Percentiles rank a stretch among this genome's conserved stretches.
Conservation (phyloP, 2,329 filamentous ascomycete genomes). For the Chaetomiaceae sp. region DNA sequence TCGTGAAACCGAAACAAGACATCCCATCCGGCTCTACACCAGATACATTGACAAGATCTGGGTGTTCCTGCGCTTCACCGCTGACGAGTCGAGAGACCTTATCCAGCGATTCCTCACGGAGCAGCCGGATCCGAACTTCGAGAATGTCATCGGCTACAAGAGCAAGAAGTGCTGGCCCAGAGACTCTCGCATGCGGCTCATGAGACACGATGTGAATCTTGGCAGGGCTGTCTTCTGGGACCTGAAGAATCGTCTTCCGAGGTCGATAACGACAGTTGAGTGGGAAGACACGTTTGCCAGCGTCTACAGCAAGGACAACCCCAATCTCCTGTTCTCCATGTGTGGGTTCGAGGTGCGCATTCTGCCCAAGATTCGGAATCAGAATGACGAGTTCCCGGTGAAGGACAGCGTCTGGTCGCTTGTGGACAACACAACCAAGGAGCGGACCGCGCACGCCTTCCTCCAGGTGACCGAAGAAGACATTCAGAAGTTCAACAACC, state of each 20-base stretch:
- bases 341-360: constrained; percentile 96
- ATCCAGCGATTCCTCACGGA: constrained; percentile 98
- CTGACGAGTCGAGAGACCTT: constrained; percentile 89
- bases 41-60: constrained; percentile 98
- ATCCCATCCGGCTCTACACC: constrained; percentile 96
- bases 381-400: constrained; percentile 92
- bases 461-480: constrained; percentile 97
- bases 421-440: constrained; percentile 93
- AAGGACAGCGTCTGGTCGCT: constrained; percentile 99
- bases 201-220: constrained; percentile 97
- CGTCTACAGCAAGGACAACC: constrained; percentile 96
- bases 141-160: constrained; percentile 97
- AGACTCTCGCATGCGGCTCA: constrained; percentile 94
- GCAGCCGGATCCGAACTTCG: constrained; percentile 97
- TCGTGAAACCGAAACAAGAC: constrained; percentile 81
- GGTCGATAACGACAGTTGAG: constrained; percentile 94
- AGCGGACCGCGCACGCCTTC: constrained; percentile 95
- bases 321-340: constrained; percentile 96
- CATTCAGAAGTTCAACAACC: constrained; percentile 98
- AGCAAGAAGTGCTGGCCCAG: constrained; percentile 99
- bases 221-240: constrained; percentile 99
- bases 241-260: constrained; percentile 89
- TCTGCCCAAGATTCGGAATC: constrained; percentile 87
- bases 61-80: constrained; percentile 92
- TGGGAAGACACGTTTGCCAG: constrained; percentile 99